These are phyloP conservation scores for Saturnispora sekii DNA, from an alignment of 805 yeast genomes.

Conservation along the genomic window DNA sequence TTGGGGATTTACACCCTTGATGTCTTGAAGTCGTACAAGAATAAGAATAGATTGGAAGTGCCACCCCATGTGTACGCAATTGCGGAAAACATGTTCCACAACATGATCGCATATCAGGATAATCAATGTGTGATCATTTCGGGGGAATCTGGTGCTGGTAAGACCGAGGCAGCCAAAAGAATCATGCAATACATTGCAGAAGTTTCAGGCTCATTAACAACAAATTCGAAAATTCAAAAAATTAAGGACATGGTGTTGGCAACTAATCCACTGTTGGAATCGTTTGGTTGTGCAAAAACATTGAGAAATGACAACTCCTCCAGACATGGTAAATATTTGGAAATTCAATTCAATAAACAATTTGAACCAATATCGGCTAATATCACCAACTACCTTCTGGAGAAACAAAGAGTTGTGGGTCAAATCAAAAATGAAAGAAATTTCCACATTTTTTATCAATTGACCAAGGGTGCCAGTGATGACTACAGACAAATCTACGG, in stretches of 20 bases:
- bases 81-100: slow-evolving; percentile 94
- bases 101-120: slow-evolving; percentile 87
- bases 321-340: slow-evolving; percentile 88
- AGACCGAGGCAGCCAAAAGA: slow-evolving; percentile 95
- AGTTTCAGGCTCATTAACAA: slow-evolving; percentile 60
- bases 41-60: slow-evolving; percentile 89
- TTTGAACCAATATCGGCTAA: slow-evolving; percentile 92
- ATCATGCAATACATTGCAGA: slow-evolving; percentile 96
- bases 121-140: slow-evolving; percentile 96
- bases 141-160: slow-evolving; percentile 97
- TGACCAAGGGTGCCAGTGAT: slow-evolving; percentile 84
- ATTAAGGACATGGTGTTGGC: slow-evolving; percentile 98
- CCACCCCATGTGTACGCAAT: slow-evolving; percentile 98
- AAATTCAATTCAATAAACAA: slow-evolving; percentile 72
- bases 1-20: slow-evolving; percentile 88
- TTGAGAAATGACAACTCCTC: slow-evolving; percentile 83
- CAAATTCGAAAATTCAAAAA: slow-evolving; percentile 62
- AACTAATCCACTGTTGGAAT: slow-evolving; percentile 84
- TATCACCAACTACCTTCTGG: slow-evolving; percentile 88
- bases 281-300: slow-evolving; percentile 92
- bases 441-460: slow-evolving; percentile 94
- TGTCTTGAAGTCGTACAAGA: slow-evolving; percentile 66
- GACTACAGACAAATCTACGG: slow-evolving; percentile 78
- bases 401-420: slow-evolving; percentile 94
- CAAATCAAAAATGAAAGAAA: slow-evolving; percentile 90